Percentiles rank a stretch among this genome's conserved stretches.
Conservation (phyloP, 371 early-diverging fungal species). For the Blakeslea trispora region DNA sequence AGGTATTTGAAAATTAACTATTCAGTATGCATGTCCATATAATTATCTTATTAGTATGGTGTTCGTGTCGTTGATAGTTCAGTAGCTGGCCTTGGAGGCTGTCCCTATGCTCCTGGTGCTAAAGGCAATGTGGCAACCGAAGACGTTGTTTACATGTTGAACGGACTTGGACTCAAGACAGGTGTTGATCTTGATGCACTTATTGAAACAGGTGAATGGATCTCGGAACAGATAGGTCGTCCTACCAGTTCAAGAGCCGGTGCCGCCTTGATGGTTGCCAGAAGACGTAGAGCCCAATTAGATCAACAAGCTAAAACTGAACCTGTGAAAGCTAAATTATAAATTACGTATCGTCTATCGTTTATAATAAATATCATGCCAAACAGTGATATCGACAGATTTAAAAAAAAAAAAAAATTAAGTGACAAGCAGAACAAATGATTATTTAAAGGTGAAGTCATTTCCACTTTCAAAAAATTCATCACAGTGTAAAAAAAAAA, state of each 20-base stretch:
- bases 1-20: too few relatives aligned
- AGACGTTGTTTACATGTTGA: constrained; percentile 93
- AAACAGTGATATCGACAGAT: too few relatives aligned
- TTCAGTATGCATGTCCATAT: too few relatives aligned
- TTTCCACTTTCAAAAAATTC: too few relatives aligned
- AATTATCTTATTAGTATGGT: constrained; percentile 41
- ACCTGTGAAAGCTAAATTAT: constrained; percentile 11
- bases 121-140: constrained; percentile 97
- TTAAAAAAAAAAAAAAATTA: too few relatives aligned
- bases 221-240: constrained; percentile 74
- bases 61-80: constrained; percentile 92
- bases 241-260: constrained; percentile 54
- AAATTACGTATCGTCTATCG: too few relatives aligned
- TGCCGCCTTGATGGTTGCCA: constrained; percentile 42
- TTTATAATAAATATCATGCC: too few relatives aligned
- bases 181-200: constrained; percentile 77
- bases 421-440: too few relatives aligned
- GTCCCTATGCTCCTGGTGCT: constrained; percentile 96
- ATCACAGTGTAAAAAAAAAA: too few relatives aligned
- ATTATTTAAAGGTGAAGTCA: too few relatives aligned
- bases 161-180: constrained; percentile 83
- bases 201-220: constrained; percentile 81
- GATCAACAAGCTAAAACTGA: constrained; percentile 12
- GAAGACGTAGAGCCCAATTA: constrained; percentile 21
- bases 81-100: constrained; percentile 95